phyloP scores from a whole-genome alignment of 805 yeast species.

The Metschnikowia dekortorum region DNA sequence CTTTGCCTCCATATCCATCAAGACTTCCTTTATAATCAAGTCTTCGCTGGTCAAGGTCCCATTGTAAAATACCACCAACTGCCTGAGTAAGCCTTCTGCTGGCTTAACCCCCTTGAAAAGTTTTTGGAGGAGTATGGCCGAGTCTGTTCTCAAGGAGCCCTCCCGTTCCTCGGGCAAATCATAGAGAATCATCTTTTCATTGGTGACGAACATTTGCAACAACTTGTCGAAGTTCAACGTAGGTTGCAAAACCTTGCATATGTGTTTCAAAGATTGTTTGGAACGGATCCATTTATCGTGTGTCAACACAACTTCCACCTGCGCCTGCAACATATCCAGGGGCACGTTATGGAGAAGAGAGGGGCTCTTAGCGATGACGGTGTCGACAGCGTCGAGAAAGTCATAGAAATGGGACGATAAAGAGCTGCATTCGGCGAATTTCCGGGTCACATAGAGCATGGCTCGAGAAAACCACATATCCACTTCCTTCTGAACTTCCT shows the following conservation, averaged over 20 bases:
- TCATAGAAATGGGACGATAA: constrained; percentile 27
- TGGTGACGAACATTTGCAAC: constrained; percentile 61
- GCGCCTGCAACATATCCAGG: constrained; percentile 50
- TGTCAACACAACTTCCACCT: constrained; percentile 56
- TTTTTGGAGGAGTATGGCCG: constrained; percentile 43
- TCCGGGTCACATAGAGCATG: constrained; percentile 57
- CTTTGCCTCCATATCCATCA: constrained; percentile 54
- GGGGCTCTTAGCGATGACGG: constrained; percentile 6
- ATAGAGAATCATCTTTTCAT: constrained; percentile 37
- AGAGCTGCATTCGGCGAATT: constrained; percentile 47
- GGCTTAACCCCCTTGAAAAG: constrained; percentile 50
- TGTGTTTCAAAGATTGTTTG: constrained; percentile 2
- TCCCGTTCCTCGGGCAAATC: constrained; percentile 20
- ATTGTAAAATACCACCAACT: constrained; percentile 46
- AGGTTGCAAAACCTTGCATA: constrained; percentile 30
- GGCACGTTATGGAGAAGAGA: constrained; percentile 39
- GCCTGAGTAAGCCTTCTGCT: constrained; percentile 43
- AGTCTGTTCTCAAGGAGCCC: constrained; percentile 31
- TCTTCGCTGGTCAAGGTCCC: constrained; percentile 66
- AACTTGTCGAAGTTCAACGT: constrained; percentile 45
- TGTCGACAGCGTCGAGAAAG: constrained; percentile 24
- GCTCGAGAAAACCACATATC: constrained; percentile 55
- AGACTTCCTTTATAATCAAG: constrained; percentile 50
- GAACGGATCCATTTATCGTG: constrained; percentile 37
- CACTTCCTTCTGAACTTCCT: constrained; percentile 23